Evolutionary conservation across 495 filamentous ascomycete genomes (phyloP), one percentile per base, ranked within the genome.

Genomic region (Hamigera avellanea): DNA sequence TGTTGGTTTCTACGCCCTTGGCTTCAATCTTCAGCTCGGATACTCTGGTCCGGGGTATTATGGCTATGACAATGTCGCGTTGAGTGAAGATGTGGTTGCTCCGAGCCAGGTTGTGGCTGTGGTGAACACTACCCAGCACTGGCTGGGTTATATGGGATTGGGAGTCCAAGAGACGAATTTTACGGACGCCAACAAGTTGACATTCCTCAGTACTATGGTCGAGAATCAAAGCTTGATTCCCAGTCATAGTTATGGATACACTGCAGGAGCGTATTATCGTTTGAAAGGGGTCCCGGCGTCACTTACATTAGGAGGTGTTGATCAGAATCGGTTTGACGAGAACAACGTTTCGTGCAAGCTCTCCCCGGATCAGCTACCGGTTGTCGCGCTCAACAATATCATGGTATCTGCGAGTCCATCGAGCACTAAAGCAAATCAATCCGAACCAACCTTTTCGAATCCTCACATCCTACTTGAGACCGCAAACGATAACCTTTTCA

Each of bases 181-280:
- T n/a, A n/a, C n/a, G n/a, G n/a, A n/a, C n/a, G n/a, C n/a, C n/a
- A n/a, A n/a, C n/a, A n/a, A n/a, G n/a, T n/a, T n/a, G n/a, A n/a
- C n/a, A n/a, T n/a, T n/a, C n/a, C n/a, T n/a, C n/a, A n/a, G n/a
- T n/a, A n/a, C n/a, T n/a, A n/a, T n/a, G n/a, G 52, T 70, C 35
- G 53, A 60, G 33, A 39, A 25, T 26, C 54, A 57, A 36, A 69
- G 70, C 21, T 39, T 45, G 4, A 72, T 77, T 37, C 69, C 73
- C 13, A 76, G 70, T 30, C 59, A 75, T 33, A 73, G 69, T 39
- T 80, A 76, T 42, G 75, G 73, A 30, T 80, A 73, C 48, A 79
- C 76, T 7, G 74, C 76, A 31, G 76, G 76, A 1, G 74, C 73
- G 21, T 66, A 67, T 35, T 78, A 79, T 46, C 63, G 73, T 62